Base-by-base conservation (phyloP, 1,284 basidiomycete species). In the Entoloma clypeatum region DNA sequence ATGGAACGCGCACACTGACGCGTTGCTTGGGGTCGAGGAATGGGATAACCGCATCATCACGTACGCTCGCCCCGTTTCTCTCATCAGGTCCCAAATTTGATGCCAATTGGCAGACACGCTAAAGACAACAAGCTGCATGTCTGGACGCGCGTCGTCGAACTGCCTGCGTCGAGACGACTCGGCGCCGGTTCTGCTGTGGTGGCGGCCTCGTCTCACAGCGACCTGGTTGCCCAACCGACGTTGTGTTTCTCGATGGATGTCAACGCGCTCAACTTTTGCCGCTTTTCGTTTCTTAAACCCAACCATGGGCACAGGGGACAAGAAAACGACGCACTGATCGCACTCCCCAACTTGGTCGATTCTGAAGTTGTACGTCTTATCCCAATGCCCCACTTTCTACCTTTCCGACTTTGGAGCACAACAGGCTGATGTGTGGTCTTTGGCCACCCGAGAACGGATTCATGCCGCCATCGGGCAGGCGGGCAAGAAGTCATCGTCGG, bases 241-340 rank as follows among this genome's bases (percentile, higher is more conserved):
- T 57, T 88, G 5, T 55, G 63, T 2, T 81, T 79, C 50, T 83
- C 83, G 0, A 67, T 95, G 61, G 86, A 89, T 53, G 81, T 92
- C 44, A 96, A 95, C 59, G 79, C 91, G 2, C 71, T 95, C 48
- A 95, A 94, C 59, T 95, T 87, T 57, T 94, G 92, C 62, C 78
- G 82, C 1, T 92, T 94, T 44, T 69, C 67, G 10, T 49, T 71
- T 17, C 41, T 67, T 30, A 45, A 43, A 3, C 31, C 54, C 31
- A n/a, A n/a, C n/a, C n/a, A n/a, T n/a, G n/a, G n/a, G 19, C 45
- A 21, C 30, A 24, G 49, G 49, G 36, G 47, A 48, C 47, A 45
- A 13, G 49, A 47, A 7, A 24, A 44, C 13, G 50, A 64, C 27
- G 81, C 78, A 1, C 60, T 89, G 33, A 59, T 95, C 29, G 90